phyloP scores from a whole-genome alignment of 257 asterid genomes.

The Ligustrum vulgare region DNA sequence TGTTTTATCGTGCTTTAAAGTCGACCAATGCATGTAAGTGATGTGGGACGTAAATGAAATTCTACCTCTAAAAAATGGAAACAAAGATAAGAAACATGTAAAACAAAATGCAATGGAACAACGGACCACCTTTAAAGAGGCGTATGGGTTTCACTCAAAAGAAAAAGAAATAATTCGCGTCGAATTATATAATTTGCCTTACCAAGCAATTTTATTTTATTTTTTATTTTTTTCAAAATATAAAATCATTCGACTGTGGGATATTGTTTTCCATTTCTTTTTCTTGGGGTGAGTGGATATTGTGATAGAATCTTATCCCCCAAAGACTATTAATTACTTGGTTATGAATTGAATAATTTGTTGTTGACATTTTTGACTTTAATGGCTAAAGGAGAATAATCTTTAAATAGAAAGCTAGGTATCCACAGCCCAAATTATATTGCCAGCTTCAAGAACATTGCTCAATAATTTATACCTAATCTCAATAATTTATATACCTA shows the following conservation, averaged over 20 bases:
- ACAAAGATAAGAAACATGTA: no score
- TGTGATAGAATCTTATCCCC: background rate
- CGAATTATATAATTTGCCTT: no score
- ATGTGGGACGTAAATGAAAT: no score
- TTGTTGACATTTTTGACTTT: background rate
- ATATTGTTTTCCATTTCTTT: background rate
- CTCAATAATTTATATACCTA: no score
- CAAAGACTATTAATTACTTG: background rate
- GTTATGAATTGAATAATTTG: background rate
- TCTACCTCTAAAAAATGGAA: no score
- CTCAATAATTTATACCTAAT: background rate
- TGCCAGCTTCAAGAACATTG: conserved; percentile 22
- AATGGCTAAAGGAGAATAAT: background rate
- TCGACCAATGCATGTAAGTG: background rate
- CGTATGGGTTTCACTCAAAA: no score
- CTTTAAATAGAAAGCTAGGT: background rate
- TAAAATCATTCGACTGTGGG: background rate
- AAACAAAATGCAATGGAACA: no score
- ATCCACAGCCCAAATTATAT: background rate
- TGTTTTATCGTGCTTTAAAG: background rate
- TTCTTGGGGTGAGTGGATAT: background rate
- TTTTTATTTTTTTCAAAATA: no score
- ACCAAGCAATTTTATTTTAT: no score
- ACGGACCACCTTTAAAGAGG: no score
- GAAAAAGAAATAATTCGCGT: background rate